phyloP scores from a whole-genome alignment of 1,284 basidiomycete genomes.

The Sporisorium scitamineum region DNA sequence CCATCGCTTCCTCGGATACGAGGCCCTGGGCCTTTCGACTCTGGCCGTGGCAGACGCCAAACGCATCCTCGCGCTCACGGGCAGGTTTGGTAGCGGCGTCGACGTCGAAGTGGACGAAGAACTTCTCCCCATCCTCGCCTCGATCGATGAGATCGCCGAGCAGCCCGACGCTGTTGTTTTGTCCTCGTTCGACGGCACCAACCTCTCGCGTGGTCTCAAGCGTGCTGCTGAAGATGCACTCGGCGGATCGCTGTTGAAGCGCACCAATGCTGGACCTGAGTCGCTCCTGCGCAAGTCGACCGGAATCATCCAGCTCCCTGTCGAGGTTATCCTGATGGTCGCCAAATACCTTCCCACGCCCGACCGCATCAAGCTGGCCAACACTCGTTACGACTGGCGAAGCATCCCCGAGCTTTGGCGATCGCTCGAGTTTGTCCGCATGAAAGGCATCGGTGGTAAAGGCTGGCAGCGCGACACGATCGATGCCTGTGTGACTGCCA shows the following conservation, averaged over 20 bases:
- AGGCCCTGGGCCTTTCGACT: slow-evolving; percentile 5
- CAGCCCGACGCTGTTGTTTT: not conserved
- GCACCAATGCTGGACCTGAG: slow-evolving; percentile 1
- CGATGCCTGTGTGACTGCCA: slow-evolving; percentile 14
- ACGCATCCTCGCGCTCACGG: slow-evolving; percentile 3
- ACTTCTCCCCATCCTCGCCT: slow-evolving; percentile 1
- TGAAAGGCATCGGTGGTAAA: not conserved
- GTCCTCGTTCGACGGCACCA: not conserved
- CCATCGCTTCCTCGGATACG: slow-evolving; percentile 14
- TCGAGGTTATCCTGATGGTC: slow-evolving; percentile 19
- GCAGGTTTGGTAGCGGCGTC: slow-evolving; percentile 7
- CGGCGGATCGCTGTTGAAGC: slow-evolving; percentile 1
- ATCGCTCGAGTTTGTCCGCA: slow-evolving; percentile 13
- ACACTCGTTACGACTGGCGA: slow-evolving; percentile 11
- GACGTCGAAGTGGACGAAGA: slow-evolving; percentile 11
- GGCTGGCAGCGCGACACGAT: slow-evolving; percentile 25
- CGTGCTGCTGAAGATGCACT: not conserved
- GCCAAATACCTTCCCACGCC: not conserved
- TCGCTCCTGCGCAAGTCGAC: not conserved
- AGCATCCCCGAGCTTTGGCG: slow-evolving; percentile 21
- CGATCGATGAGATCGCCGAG: not conserved
- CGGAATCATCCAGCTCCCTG: not conserved
- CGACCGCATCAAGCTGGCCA: slow-evolving; percentile 23
- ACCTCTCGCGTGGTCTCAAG: slow-evolving; percentile 1
- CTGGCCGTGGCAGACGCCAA: slow-evolving; percentile 12